A percentile compares a stretch with the other conserved stretches of the same genome.
Evolutionary conservation across 441 rosid species (phyloP).

Genomic region (Gossypium davidsonii): DNA sequence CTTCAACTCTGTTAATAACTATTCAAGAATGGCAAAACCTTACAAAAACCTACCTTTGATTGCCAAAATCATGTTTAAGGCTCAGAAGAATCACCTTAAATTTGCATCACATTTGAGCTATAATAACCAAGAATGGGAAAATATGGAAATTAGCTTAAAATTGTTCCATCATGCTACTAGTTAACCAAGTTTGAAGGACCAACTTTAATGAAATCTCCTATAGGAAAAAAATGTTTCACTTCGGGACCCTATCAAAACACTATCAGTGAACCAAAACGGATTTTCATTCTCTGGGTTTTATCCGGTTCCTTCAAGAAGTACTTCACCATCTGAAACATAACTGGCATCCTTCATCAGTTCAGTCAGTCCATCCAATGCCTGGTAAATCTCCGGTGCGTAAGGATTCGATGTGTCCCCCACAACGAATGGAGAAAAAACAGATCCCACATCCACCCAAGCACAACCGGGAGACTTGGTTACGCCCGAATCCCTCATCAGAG

Average conservation of each 20-base stretch:
- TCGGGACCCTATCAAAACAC: not conserved
- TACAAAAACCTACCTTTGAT: not conserved
- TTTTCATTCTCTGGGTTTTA: constrained; percentile 9
- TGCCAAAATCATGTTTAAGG: not conserved
- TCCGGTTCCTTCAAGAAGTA: constrained; percentile 25
- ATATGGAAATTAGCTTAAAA: not conserved
- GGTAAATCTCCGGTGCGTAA: constrained; percentile 33
- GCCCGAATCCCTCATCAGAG: constrained; percentile 55
- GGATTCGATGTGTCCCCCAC: constrained; percentile 53
- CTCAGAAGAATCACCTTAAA: not conserved
- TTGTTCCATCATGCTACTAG: not conserved
- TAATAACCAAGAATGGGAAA: not conserved
- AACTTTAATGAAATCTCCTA: not conserved
- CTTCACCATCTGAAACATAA: constrained; percentile 34
- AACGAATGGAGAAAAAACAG: constrained; percentile 44
- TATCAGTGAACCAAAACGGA: not conserved
- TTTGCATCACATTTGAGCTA: not conserved
- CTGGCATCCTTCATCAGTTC: constrained; percentile 49
- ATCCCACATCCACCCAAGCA: constrained; percentile 56
- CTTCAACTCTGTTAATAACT: too few relatives aligned
- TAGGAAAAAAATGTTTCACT: not conserved
- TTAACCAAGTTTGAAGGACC: not conserved
- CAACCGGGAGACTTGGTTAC: constrained; percentile 66
- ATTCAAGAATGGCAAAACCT: too few relatives aligned
- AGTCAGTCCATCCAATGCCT: constrained; percentile 50